These are phyloP conservation scores for Eucalyptus pauciflora DNA, from an alignment of 345 rosid genomes.

Conservation along the genomic window DNA sequence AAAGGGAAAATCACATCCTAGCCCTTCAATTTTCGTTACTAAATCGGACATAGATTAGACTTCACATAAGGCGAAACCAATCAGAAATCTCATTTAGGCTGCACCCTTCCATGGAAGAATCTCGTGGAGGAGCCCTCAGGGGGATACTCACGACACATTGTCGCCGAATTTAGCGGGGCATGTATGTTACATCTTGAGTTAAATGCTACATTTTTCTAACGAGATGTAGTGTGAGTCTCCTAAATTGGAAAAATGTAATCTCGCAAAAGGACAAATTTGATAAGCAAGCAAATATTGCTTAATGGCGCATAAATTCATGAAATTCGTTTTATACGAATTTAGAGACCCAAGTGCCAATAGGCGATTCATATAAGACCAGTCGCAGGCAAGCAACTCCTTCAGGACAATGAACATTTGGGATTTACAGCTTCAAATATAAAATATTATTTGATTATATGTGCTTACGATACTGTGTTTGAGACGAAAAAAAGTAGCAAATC, in stretches of 20 bases:
- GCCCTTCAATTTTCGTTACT: not conserved
- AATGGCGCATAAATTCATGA: not conserved
- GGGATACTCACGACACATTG: not conserved
- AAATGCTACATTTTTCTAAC: not conserved
- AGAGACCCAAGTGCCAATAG: too few species aligned
- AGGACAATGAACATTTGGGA: too few species aligned
- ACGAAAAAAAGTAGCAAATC: not conserved
- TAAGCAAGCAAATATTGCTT: too few species aligned
- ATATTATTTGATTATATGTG: not conserved
- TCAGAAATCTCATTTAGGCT: not conserved
- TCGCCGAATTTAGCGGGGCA: not conserved
- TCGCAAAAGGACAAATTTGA: not conserved
- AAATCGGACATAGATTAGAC: not conserved
- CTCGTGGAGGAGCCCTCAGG: not conserved
- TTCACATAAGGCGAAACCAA: not conserved
- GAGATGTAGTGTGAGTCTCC: not conserved
- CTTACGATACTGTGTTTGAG: not conserved
- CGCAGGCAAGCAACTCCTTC: too few species aligned
- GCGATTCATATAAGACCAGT: too few species aligned
- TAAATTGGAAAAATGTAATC: not conserved
- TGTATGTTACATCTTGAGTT: not conserved
- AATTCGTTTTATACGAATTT: too few species aligned
- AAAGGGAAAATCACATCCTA: not conserved
- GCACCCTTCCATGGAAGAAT: not conserved
- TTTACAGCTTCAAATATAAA: too few species aligned